A percentile compares a stretch with the other conserved stretches of the same genome.
phyloP scores from a whole-genome alignment of 192 early-diverging fungal species.

The Backusella australiensis region DNA sequence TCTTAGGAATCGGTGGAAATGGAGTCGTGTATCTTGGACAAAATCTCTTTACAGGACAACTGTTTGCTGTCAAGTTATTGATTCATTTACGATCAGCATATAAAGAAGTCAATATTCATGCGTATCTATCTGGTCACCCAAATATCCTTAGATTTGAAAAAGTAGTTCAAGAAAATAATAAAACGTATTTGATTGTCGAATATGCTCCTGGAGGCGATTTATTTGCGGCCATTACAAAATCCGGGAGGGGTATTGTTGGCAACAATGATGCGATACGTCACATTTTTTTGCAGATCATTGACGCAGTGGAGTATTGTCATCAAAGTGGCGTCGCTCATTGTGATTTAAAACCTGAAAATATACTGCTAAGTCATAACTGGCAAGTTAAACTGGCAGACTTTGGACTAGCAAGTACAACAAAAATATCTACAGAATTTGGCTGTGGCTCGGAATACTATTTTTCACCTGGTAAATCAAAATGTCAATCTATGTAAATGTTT shows the following conservation, averaged over 20 bases:
- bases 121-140: constrained; percentile 59
- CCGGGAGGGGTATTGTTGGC: constrained; percentile 47
- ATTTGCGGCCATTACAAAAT: constrained; percentile 86
- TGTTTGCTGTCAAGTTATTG: constrained; percentile 74
- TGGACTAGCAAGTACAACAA: constrained; percentile 78
- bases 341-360: constrained; percentile 84
- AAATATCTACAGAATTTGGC: constrained; percentile 70
- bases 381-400: constrained; percentile 89
- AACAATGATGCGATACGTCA: constrained; percentile 74
- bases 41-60: constrained; percentile 49
- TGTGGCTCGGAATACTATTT: constrained; percentile 58
- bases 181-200: constrained; percentile 67
- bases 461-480: constrained; percentile 47
- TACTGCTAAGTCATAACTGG: constrained; percentile 59
- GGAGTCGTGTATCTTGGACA: constrained; percentile 73
- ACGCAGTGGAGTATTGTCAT: constrained; percentile 77
- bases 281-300: constrained; percentile 82
- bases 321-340: constrained; percentile 67
- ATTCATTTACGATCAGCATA: constrained; percentile 60
- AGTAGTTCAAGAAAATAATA: constrained; percentile 59
- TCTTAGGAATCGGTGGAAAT: constrained; percentile 75
- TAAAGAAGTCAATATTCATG: constrained; percentile 66
- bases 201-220: constrained; percentile 88
- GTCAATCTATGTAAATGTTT: not conserved
- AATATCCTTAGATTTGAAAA: constrained; percentile 67